Evolutionary conservation across 2,329 filamentous ascomycete species (phyloP), one percentile per base, ranked within the genome.

Genomic region (Fusarium sarcochroum): DNA sequence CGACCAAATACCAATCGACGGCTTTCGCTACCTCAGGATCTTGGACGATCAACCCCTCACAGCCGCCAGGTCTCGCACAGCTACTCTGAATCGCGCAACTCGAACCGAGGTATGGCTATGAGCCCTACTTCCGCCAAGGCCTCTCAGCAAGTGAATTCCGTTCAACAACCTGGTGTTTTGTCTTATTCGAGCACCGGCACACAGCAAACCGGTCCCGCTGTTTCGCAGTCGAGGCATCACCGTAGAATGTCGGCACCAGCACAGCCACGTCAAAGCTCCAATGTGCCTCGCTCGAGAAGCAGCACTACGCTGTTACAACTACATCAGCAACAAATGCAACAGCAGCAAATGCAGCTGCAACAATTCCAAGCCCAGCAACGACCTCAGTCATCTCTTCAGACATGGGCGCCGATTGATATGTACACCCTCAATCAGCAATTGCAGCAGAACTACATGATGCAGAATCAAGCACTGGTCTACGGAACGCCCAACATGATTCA

Each of bases 391-490:
- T 69, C 68, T 30, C 52, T 66, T 8, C 68, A 70, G 35, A 44
- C 67, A 25, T 68, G 55, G 67, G 51, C 68, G 8, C 59, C 68
- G 5, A 53, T 69, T 40, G 68, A 71, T 11, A 64, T 68, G 50
- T 55, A 70, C 52, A 70, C 30, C 32, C 63, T 68, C 44, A 65
- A 50, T 40, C 68, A 70, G 30, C 68, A 70, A 38, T 30, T 70
- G 41, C 67, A 70, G 30, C 68, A 70, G 27, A 68, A 68, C 37
- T 70, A 70, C 32, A 65, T 70, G 34, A 49, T 70, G 44, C 68
- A 70, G 23, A 70, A 70, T 20, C 68, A 64, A 45, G 59, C 50
- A 8, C 27, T 70, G 27, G 50, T 68, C 37, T 70, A 73, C 30
- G 58, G 66, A 17, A 46, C 61, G 25, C 63, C 72, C 27, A 60